phyloP scores from a whole-genome alignment of 306 rosid species.

The Quillaja saponaria region DNA sequence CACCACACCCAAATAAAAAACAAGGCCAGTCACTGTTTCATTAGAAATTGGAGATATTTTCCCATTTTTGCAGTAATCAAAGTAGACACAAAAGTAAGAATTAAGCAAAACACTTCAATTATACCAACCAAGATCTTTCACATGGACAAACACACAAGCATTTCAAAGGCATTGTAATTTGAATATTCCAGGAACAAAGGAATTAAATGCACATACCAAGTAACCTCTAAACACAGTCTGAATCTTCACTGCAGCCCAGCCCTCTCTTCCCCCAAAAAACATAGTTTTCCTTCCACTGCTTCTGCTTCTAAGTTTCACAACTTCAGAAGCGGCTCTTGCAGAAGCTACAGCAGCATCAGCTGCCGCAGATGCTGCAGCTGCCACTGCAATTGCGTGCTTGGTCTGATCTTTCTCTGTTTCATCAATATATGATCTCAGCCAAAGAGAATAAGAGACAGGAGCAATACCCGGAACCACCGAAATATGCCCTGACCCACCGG shows the following conservation, averaged over 20 bases:
- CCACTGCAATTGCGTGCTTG: slow-evolving; percentile 95
- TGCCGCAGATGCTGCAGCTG: slow-evolving; percentile 91
- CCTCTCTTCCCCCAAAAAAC: slow-evolving; percentile 61
- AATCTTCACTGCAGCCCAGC: slow-evolving; percentile 75
- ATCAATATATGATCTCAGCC: slow-evolving; percentile 69
- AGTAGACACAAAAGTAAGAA: slow-evolving; percentile 49
- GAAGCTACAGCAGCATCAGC: slow-evolving; percentile 91
- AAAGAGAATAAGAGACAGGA: slow-evolving; percentile 40
- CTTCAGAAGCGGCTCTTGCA: slow-evolving; percentile 89
- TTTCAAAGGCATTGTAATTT: background rate
- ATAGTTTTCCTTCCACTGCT: slow-evolving; percentile 42
- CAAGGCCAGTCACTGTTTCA: slow-evolving; percentile 44
- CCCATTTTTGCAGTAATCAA: slow-evolving; percentile 35
- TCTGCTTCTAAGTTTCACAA: slow-evolving; percentile 75
- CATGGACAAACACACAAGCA: slow-evolving; percentile 18
- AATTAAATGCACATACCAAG: slow-evolving; percentile 53
- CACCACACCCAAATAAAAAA: slow-evolving; percentile 21
- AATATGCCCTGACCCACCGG: slow-evolving; percentile 19
- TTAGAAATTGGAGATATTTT: slow-evolving; percentile 41
- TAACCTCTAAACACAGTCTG: slow-evolving; percentile 86
- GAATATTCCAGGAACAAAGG: slow-evolving; percentile 3
- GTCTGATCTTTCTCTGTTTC: slow-evolving; percentile 71
- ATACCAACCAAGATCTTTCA: slow-evolving; percentile 25
- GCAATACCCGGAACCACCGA: background rate
- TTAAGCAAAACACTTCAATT: slow-evolving; percentile 42